Evolutionary conservation across 139 green algal genomes (phyloP), one percentile per base, ranked within the genome.

Genomic region (Tetraselmis striata): DNA sequence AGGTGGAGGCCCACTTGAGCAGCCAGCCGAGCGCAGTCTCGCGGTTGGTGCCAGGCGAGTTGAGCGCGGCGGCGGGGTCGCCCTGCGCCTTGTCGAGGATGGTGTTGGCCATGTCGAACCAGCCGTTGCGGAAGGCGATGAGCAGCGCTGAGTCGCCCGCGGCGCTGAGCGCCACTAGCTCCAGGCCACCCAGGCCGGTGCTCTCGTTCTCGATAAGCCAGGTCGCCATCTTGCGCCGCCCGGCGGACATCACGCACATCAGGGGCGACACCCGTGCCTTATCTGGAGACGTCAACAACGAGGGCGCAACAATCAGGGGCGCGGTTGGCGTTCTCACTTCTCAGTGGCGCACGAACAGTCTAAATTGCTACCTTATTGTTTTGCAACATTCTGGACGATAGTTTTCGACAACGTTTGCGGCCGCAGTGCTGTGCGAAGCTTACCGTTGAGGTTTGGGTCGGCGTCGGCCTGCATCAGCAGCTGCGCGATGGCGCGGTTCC

Each of bases 11-110:
- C 29, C 80, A 87, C 58, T 78, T 78, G 5, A 89, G 80, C 75
- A 89, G 78, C 77, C 84, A 84, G 28, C 83, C 83, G 32, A 87
- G 78, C 2, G 82, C 28, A 0, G 83, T 89, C 75, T 89, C 83
- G 24, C 85, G 82, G 26, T 81, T 28, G 28, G 45, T 81, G 58
- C 83, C 83, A 23, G 29, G 32, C 23, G 28, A 27, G 79, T 86
- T 85, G 11, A 88, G 79, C n/a, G 80, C 0, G 30, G 24, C 1
- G 32, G 1, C 1, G 59, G 2, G 18, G 30, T 31, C 1, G 77
- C 58, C 30, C 27, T 59, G 11, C n/a, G 28, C 2, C 26, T 28
- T 1, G n/a, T 31, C 32, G 11, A 85, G 0, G 75, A 59, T 84
- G 24, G 29, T 28, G 32, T 78, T 76, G 67, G 85, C 32, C n/a